Base-by-base conservation (phyloP, 2,329 filamentous ascomycete genomes). In the Metarhizium rileyi region DNA sequence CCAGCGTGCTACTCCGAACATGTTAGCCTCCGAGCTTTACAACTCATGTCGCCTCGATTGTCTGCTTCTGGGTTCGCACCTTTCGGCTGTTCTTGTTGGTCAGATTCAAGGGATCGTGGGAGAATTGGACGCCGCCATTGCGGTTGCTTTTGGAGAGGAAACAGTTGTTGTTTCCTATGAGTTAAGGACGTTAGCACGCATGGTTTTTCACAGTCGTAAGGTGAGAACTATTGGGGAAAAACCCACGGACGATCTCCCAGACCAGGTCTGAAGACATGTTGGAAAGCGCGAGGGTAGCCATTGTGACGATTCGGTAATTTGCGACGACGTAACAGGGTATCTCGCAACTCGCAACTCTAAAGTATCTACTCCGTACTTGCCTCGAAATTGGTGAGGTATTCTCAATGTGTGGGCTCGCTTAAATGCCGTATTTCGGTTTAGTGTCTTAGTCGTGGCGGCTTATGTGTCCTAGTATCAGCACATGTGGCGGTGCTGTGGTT, bases 201-300 rank as follows among this genome's bases (percentile, higher is more conserved):
- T 16, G 16, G 25, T 23, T 26, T 25, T 42, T 12, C 38, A 12
- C 20, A 8, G 16, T 14, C 10, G 8, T 20, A 7, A 25, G 25
- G 38, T 26, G 14, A 14, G 28, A 47, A 9, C n/a, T 30, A 14
- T 22, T 52, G 3, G 26, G 3, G 26, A 22, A n/a, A 23, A n/a
- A 90, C 90, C 73, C 84, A 96, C 90, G 88, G 80, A 85, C 84
- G 72, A 94, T 76, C 81, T 91, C 86, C 91, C 91, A 97, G 79
- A 95, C 76, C 65, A 96, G 80, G 76, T 96, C 90, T 68, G 84
- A 74, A 71, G 90, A 94, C 68, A 95, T 78, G 78, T 90, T 88
- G 64, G 83, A 71, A 62, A 80, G 75, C 52, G 64, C 70, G 73
- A 63, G 76, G 64, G 68, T 67, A 61, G 72, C 69, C 76, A 81